A percentile compares a stretch with the other conserved stretches of the same genome.
phyloP scores from a whole-genome alignment of 257 asterid genomes.

The Prunella vulgaris region DNA sequence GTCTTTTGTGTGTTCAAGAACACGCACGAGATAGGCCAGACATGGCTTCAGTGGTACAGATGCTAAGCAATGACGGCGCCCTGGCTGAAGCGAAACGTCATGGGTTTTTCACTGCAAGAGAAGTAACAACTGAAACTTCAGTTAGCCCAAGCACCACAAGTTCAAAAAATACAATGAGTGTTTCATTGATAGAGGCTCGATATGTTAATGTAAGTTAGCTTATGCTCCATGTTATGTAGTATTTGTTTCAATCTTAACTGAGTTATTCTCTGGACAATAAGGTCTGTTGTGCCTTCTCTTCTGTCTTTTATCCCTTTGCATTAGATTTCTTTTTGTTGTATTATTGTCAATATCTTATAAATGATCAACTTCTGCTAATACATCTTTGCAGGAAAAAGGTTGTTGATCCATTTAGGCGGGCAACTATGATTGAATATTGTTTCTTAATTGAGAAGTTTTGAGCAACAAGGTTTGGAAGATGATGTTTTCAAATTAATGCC shows the following conservation, averaged over 20 bases:
- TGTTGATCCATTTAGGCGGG: too few species aligned
- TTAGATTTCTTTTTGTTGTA: too few species aligned
- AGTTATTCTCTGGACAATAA: not conserved
- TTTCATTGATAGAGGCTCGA: not conserved
- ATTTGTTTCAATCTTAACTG: not conserved
- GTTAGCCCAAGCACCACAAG: not conserved
- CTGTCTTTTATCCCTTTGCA: too few species aligned
- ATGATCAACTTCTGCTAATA: too few species aligned
- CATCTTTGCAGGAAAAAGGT: too few species aligned
- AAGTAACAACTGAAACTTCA: not conserved
- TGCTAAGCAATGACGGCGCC: slow-evolving; percentile 23
- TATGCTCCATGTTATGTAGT: not conserved
- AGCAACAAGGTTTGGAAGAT: too few species aligned
- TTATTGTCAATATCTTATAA: too few species aligned
- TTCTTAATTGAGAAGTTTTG: too few species aligned
- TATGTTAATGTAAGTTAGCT: not conserved
- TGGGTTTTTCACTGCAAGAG: slow-evolving; percentile 28
- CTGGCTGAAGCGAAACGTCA: slow-evolving; percentile 24
- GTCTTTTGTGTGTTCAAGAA: slow-evolving; percentile 29
- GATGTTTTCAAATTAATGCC: too few species aligned
- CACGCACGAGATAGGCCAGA: slow-evolving; percentile 25
- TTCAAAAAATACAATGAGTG: slow-evolving; percentile 1
- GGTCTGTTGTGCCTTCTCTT: too few species aligned
- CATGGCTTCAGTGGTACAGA: slow-evolving; percentile 25
- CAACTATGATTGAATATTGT: too few species aligned